Evolutionary conservation across 1,284 basidiomycete genomes (phyloP), one percentile per base, ranked within the genome.

Genomic region (Trichosporon sp.): DNA sequence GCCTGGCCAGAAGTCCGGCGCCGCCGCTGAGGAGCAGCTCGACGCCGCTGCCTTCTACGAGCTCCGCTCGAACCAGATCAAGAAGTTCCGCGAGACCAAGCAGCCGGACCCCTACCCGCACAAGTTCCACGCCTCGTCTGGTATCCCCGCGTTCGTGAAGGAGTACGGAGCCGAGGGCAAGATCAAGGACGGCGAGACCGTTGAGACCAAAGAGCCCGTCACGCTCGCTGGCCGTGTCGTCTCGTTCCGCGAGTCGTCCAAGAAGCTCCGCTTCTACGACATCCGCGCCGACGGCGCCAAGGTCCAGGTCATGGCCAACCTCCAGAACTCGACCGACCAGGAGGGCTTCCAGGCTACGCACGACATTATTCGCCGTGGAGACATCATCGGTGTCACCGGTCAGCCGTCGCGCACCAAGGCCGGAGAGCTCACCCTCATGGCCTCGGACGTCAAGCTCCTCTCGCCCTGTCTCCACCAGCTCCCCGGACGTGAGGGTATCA

Each of bases 391-490:
- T 77, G 94, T 98, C 68, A 89, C 88, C 69, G 97, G 97, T 73
- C 87, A 88, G 2, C 95, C 96, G 1, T 91, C 91, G 4, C 93
- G 97, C 78, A 97, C 96, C 78, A 93, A 97, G 87, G 94, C 92
- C 87, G 95, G 95, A 76, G 97, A 98, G 85, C 89, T 99, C 63
- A 96, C 94, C 69, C 93, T 99, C 84, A 88, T 91, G 10, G 92
- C 94, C 3, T 88, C 88, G 10, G 85, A 90, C 66, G 93, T 97
- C 87, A 87, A 90, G 76, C 92, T 99, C 65, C 93, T 99, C 75
- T 90, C 96, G 14, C 96, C 96, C 66, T 97, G 96, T 85, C 87
- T 99, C 43, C 96, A 98, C 86, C 95, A 97, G 85, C 89, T 99
- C 7, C 96, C 93, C 71, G 95, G 92, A 16, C 76, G 80, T 67